Conservation (phyloP, 352 stramenopile genomes). For the Pythium diclinum region DNA sequence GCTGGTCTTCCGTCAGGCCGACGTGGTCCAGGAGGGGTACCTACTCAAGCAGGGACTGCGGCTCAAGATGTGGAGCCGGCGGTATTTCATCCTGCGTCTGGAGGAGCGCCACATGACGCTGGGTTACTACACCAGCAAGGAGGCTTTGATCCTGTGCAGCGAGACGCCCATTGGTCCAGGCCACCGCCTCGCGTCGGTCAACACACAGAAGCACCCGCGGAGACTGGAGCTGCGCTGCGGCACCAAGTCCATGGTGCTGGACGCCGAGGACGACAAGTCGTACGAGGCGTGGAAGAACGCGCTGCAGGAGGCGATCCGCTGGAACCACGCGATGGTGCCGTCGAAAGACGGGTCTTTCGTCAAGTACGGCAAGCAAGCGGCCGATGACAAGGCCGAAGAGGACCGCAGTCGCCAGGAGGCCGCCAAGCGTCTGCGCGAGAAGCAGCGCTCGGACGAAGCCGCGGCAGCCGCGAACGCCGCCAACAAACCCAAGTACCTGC, state of each 20-base stretch:
- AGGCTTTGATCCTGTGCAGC: slow-evolving; percentile 72
- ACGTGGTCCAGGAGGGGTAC: slow-evolving; percentile 86
- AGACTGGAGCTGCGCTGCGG: slow-evolving; percentile 69
- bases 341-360: slow-evolving; percentile 75
- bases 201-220: slow-evolving; percentile 49
- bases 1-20: slow-evolving; percentile 72
- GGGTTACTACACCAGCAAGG: slow-evolving; percentile 83
- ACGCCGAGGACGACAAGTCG: slow-evolving; percentile 59
- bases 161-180: slow-evolving; percentile 80
- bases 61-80: slow-evolving; percentile 76
- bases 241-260: slow-evolving; percentile 68
- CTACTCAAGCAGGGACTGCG: slow-evolving; percentile 79
- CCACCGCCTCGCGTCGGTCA: slow-evolving; percentile 48
- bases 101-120: slow-evolving; percentile 88
- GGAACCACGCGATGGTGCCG: slow-evolving; percentile 86
- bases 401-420: slow-evolving; percentile 65
- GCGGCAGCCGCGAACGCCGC: slow-evolving; percentile 55
- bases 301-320: slow-evolving; percentile 79
- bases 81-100: slow-evolving; percentile 84
- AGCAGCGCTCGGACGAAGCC: slow-evolving; percentile 66
- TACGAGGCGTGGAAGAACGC: slow-evolving; percentile 65
- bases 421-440: slow-evolving; percentile 73
- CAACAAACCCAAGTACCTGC: slow-evolving; percentile 85
- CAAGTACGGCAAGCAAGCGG: slow-evolving; percentile 75
- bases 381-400: slow-evolving; percentile 68